Evolutionary conservation across 371 early-diverging fungal genomes (phyloP), one percentile per base, ranked within the genome.

Genomic region (Coemansia sp.): DNA sequence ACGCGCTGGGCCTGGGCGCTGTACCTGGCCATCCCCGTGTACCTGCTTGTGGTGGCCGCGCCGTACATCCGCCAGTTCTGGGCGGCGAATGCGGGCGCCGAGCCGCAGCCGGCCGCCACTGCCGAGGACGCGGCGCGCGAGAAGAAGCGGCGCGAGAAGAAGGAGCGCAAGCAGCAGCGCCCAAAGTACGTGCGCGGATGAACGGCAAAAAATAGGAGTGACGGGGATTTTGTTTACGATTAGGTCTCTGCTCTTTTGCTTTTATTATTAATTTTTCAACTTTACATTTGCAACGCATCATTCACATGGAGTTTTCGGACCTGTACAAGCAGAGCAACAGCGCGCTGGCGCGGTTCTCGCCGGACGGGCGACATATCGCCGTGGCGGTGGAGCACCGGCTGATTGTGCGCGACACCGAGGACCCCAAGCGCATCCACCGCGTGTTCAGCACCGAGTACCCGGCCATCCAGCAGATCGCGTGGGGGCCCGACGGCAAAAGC

Each of bases 1-100:
- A 86, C 87, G 16, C 76, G 72, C 57, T 86, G 86, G 76, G 84
- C 87, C 57, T 92, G 91, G 92, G 81, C 80, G 65, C 70, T 85
- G 50, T 90, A 89, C 55, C 65, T 87, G 38, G 76, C 81, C 80
- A 88, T 90, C 51, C 90, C 90, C 20, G 83, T 77, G 3, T 90
- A 88, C 65, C 80, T 86, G 58, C 50, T 86, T 83, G 65, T 55
- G 32, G 83, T 83, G 67, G 63, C 84, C 14, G 76, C 83, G 48
- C 85, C 86, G 7, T 78, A 87, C 70, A 69, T 81, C 5, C 68
- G 81, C 65, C 78, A 83, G 62, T 83, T 85, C 54, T 76, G 20
- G 20, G 20, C 20, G 20, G 20, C 20, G 20, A 20, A 20, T 88
- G 60, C 10, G 55, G 13, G 26, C 41, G 35, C 41, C 35, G 30